Conservation (phyloP, 2,329 filamentous ascomycete species). For the Aspergillus alliaceus region DNA sequence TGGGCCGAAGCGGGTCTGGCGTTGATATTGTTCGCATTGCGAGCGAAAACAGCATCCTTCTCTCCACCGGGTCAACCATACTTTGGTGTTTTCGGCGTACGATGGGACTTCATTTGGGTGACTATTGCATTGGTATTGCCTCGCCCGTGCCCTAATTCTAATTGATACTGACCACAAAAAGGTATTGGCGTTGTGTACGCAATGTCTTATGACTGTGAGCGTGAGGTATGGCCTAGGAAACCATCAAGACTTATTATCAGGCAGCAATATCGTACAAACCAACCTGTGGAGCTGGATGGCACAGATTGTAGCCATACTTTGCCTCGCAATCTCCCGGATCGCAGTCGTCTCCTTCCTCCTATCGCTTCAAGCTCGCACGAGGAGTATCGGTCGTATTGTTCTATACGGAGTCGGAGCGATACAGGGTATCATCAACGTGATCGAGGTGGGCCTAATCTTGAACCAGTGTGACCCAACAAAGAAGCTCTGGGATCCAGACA, state of each 20-base stretch:
- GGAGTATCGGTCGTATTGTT: constrained; percentile 10
- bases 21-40: constrained; percentile 13
- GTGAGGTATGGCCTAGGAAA: constrained; percentile 16
- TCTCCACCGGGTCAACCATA: constrained; percentile 8
- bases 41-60: constrained; percentile 17
- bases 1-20: constrained; percentile 20
- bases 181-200: constrained; percentile 9
- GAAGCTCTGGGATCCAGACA: constrained; percentile 14
- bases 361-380: constrained; percentile 13
- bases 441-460: constrained; percentile 15
- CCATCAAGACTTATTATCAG: constrained; percentile 11
- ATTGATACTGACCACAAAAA: not conserved
- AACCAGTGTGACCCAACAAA: constrained; percentile 13
- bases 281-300: constrained; percentile 21
- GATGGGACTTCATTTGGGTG: constrained; percentile 24
- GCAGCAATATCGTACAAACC: constrained; percentile 9
- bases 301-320: constrained; percentile 13
- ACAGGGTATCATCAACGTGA: constrained; percentile 15
- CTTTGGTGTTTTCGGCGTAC: constrained; percentile 13
- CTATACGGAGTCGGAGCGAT: constrained; percentile 14
- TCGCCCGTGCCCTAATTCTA: too few relatives aligned
- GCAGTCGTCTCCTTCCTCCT: constrained; percentile 19
- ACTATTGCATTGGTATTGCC: constrained; percentile 14
- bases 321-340: constrained; percentile 13
- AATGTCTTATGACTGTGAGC: constrained; percentile 17